Base-by-base conservation (phyloP, 2,329 filamentous ascomycete genomes). In the Paecilomyces sp. region DNA sequence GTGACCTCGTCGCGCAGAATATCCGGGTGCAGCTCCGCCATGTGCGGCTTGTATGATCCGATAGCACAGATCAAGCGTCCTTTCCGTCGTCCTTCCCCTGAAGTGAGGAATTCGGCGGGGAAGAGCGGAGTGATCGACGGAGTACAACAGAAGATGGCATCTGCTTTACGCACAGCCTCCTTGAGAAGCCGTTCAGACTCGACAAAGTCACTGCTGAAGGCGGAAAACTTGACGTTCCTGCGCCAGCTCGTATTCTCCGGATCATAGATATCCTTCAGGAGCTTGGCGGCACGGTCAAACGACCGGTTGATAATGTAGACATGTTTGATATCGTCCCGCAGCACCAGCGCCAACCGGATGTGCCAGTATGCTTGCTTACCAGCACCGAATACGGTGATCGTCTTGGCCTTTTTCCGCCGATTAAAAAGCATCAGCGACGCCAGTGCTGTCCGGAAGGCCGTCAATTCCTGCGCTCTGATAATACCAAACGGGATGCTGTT, bases 311-410 rank as follows among this genome's bases (percentile, higher is more conserved):
- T 87, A 68, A 97, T 88, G 75, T 93, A 88, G 55, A 97, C 83
- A 60, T 88, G 85, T 67, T 88, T 87, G 66, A 96, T 88, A 22
- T 91, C 90, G 54, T 81, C 80, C 1, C 83, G 88, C 31, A 80
- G 68, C 56, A 94, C 81, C 63, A 97, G 81, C 0, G 92, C 88
- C 3, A 97, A 83, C 0, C 92, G 88, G 52, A 96, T 85, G 72
- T 97, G 93, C 92, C 92, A 97, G 78, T 93, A 96, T 12, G 93
- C 93, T 77, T 97, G 92, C 66, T 88, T 86, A 54, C 93, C 93
- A 34, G 89, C 88, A 25, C 93, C 93, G 72, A 97, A 97, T 57
- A 96, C 88, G 13, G 88, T 87, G 11, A 97, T 71, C 13, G 87
- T 90, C 70, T 88, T 87, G 51, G 96, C 88, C 30, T 83, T 83